Evolutionary conservation across 2,329 filamentous ascomycete species (phyloP), one percentile per base, ranked within the genome.

Genomic region (Botryotinia convoluta): DNA sequence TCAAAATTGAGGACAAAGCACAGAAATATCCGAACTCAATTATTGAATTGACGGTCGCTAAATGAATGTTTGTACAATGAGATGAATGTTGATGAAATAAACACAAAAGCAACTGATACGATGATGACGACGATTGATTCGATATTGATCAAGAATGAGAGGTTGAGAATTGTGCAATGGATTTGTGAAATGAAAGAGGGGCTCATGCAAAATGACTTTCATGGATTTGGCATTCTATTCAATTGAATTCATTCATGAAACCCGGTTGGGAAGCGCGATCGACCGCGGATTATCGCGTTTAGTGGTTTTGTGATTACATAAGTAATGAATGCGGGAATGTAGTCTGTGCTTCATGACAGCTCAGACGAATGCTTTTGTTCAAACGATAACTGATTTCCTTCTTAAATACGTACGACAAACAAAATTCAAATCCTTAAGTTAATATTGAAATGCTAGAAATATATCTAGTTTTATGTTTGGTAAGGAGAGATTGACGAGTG

Each of bases 161-260:
- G 26, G 45, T 54, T 68, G 64, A 7, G 18, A 57, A 57, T 68
- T 68, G 48, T 68, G 48, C 63, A 68, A 68, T 42, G 26, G 35
- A 10, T 18, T 54, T 54, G 18, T 68, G 64, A 68, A 68, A 68
- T 68, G 35, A 68, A 68, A 68, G 64, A 57, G 64, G 64, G 64
- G 45, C 48, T 54, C 26, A n/a, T 54, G 48, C 26, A 29, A 54
- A 5, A 9, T 42, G 26, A 42, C 35, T 42, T 63, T 22, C 60
- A 37, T 16, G 60, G 60, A 29, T 61, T 61, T 60, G 57, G 48
- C 14, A 51, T 51, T 22, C 7, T 51, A 10, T 26, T 26, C 22
- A 26, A 12, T n/a, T n/a, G 4, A 54, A 57, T 37, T 16, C 54
- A 29, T 59, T 59, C 7, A 54, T 51, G 26, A 54, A 39, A 54